phyloP scores from a whole-genome alignment of 1,139 yeast genomes.

The Blastobotrys proliferans region DNA sequence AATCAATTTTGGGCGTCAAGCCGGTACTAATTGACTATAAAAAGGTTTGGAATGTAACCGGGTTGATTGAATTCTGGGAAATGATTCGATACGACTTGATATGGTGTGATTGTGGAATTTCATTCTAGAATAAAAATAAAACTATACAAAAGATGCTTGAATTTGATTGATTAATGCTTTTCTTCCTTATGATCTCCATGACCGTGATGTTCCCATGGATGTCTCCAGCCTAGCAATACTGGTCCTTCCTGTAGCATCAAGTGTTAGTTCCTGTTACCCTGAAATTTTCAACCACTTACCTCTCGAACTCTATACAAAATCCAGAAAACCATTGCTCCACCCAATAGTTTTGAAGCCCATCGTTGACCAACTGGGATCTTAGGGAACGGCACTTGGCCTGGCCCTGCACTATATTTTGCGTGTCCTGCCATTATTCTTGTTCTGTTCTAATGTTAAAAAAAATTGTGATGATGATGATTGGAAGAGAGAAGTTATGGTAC shows the following conservation, averaged over 20 bases:
- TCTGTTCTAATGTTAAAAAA: not conserved
- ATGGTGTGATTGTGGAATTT: no score
- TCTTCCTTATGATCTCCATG: slow-evolving; percentile 21
- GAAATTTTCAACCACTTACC: slow-evolving; percentile 33
- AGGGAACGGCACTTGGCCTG: slow-evolving; percentile 37
- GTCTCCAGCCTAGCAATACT: slow-evolving; percentile 39
- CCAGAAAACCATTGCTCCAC: slow-evolving; percentile 89
- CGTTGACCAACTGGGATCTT: slow-evolving; percentile 40
- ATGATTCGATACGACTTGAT: no score
- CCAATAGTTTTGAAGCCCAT: slow-evolving; percentile 60
- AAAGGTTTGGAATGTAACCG: no score
- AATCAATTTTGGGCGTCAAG: no score
- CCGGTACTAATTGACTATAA: no score
- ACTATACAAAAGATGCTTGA: no score
- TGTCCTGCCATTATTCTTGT: slow-evolving; percentile 25
- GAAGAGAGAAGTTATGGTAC: not conserved
- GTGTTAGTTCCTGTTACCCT: slow-evolving; percentile 2
- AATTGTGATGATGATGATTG: slow-evolving; percentile 3
- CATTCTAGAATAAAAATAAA: no score
- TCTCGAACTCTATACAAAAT: slow-evolving; percentile 72
- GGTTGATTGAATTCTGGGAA: no score
- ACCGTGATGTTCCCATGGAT: slow-evolving; percentile 40
- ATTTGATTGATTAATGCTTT: slow-evolving; percentile 6
- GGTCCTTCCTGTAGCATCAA: slow-evolving; percentile 35
- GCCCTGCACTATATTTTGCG: slow-evolving; percentile 32